Evolutionary conservation across 768 basidiomycete species (phyloP).

Genomic region (Termitomyces heimii): DNA sequence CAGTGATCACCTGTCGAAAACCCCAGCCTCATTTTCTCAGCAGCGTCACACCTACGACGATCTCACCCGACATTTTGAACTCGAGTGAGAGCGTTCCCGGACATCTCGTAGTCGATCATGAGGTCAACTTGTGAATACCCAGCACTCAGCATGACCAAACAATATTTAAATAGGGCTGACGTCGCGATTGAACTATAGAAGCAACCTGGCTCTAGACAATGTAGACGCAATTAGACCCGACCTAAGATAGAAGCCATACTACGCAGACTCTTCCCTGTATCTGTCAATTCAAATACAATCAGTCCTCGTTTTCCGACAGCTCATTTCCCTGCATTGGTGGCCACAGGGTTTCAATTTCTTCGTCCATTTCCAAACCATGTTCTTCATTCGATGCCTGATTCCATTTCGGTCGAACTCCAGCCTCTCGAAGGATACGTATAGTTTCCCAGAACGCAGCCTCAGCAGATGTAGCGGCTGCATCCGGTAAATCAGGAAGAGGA

Average conservation of each 20-base stretch:
- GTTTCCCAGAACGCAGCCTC: constrained; percentile 52
- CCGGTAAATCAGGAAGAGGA: constrained; percentile 46
- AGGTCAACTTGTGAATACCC: no score
- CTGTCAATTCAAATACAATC: not conserved
- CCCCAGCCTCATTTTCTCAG: no score
- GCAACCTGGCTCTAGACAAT: no score
- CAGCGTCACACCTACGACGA: no score
- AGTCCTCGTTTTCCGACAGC: constrained; percentile 6
- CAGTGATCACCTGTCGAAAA: no score
- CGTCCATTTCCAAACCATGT: not conserved
- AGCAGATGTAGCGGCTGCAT: constrained; percentile 50
- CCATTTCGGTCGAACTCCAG: constrained; percentile 1
- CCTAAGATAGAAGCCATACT: no score
- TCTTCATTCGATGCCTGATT: constrained; percentile 6
- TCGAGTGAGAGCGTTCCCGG: no score
- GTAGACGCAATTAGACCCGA: not conserved
- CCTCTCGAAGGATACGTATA: constrained; percentile 20
- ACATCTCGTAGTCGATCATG: no score
- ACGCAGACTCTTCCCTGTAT: not conserved
- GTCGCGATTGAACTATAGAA: no score
- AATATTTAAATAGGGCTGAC: no score
- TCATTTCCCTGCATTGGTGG: constrained; percentile 11
- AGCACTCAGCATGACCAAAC: no score
- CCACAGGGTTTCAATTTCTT: constrained; percentile 14
- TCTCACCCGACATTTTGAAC: no score